Conservation (phyloP, 2,329 filamentous ascomycete genomes). For the Leptographium flavum region DNA sequence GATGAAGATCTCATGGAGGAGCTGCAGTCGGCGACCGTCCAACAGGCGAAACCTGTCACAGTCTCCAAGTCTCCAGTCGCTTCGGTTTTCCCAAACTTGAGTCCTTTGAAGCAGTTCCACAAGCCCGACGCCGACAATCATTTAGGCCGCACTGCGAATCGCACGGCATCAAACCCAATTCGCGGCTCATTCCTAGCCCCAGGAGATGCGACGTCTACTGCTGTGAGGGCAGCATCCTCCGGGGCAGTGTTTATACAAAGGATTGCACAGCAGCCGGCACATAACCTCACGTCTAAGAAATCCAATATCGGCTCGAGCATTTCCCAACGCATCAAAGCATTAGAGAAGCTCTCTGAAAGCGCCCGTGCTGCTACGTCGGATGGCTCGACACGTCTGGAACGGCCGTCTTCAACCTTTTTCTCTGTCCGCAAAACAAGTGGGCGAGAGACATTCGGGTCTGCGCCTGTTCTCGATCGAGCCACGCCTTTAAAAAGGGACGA, state of each 20-base stretch:
- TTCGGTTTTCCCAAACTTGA: slow-evolving; percentile 36
- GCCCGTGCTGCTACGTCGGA: slow-evolving; percentile 13
- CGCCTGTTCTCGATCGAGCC: slow-evolving; percentile 30
- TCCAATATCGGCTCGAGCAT: slow-evolving; percentile 80
- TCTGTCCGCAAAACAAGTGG: slow-evolving; percentile 34
- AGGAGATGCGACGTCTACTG: slow-evolving; percentile 29
- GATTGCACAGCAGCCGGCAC: slow-evolving; percentile 32
- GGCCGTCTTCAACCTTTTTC: slow-evolving; percentile 41
- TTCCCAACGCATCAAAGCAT: slow-evolving; percentile 82
- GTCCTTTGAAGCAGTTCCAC: slow-evolving; percentile 12
- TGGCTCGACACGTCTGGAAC: slow-evolving; percentile 17
- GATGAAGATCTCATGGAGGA: slow-evolving; percentile 79
- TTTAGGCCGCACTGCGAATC: slow-evolving; percentile 17
- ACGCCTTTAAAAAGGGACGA: slow-evolving; percentile 22
- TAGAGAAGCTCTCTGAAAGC: slow-evolving; percentile 59
- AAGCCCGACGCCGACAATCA: not conserved
- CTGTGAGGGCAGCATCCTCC: slow-evolving; percentile 39
- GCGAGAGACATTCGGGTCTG: slow-evolving; percentile 28
- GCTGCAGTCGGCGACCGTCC: slow-evolving; percentile 63
- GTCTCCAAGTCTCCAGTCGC: slow-evolving; percentile 75
- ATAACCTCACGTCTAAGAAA: slow-evolving; percentile 52
- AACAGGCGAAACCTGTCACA: slow-evolving; percentile 68
- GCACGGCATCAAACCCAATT: slow-evolving; percentile 35
- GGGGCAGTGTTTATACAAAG: slow-evolving; percentile 42
- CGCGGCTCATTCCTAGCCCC: slow-evolving; percentile 30